phyloP scores from a whole-genome alignment of 495 filamentous ascomycete genomes.

The Hypoxylon rickii region DNA sequence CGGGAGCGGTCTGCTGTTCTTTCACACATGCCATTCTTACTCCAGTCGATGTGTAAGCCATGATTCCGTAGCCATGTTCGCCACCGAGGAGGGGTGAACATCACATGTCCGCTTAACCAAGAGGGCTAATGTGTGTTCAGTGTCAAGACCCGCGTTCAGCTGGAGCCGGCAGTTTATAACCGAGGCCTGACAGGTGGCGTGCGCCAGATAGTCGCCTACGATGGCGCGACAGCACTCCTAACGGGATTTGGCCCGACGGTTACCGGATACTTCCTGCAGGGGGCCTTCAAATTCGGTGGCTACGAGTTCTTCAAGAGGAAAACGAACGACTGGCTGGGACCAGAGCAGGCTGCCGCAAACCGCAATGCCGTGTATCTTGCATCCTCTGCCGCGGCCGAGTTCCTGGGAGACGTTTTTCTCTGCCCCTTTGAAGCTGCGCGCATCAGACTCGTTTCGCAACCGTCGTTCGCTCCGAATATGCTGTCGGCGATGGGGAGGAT shows the following conservation, averaged over 20 bases:
- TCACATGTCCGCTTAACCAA: conserved; percentile 1
- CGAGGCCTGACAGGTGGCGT: conserved; percentile 71
- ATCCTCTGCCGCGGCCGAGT: conserved; percentile 69
- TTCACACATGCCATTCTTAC: conserved; percentile 82
- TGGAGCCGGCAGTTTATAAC: conserved; percentile 73
- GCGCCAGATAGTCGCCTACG: conserved; percentile 67
- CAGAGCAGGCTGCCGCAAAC: conserved; percentile 68
- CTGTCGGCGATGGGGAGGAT: conserved; percentile 67
- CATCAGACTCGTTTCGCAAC: conserved; percentile 75
- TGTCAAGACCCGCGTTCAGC: conserved; percentile 77
- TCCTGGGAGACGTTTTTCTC: conserved; percentile 74
- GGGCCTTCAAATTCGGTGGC: conserved; percentile 78
- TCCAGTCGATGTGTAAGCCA: conserved; percentile 83
- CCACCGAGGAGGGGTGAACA: neutral
- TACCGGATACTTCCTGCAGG: conserved; percentile 77
- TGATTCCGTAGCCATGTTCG: conserved; percentile 19
- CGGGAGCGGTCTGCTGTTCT: conserved; percentile 82
- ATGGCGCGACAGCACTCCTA: conserved; percentile 71
- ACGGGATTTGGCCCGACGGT: conserved; percentile 74
- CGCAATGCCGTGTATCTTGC: conserved; percentile 73
- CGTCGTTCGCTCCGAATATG: conserved; percentile 67
- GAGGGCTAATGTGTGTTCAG: conserved; percentile 45
- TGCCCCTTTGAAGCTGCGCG: conserved; percentile 77
- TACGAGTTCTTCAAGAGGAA: conserved; percentile 80
- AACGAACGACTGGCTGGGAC: conserved; percentile 67